Base-by-base conservation (phyloP, 1,139 yeast genomes). In the Taphrina communis region DNA sequence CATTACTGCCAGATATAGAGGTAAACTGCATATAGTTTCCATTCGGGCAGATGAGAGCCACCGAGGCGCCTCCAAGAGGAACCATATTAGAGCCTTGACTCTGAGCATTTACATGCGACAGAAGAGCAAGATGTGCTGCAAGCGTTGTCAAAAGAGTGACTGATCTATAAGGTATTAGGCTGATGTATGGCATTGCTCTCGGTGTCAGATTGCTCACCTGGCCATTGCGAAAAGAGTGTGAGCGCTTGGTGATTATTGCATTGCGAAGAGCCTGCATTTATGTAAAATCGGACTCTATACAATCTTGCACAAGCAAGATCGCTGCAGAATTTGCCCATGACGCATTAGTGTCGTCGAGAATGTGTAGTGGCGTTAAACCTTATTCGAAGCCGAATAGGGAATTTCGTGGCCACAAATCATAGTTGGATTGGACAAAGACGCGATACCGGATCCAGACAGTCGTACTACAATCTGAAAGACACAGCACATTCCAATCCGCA, bases 11-110 rank as follows among this genome's bases (percentile, higher is more conserved):
- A 5, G 8, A 5, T 7, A 31, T 19, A 17, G 62, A 58, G 11
- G 36, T 36, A 19, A 58, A 58, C 11, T 19, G 62, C 62, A 58
- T 58, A 41, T 58, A 58, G n/a, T 42, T 44, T 12, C 62, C 62
- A 46, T 58, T 58, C 31, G 62, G 62, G 25, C 62, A 58, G 7
- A 58, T 58, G 17, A 58, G 8, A 9, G 46, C 62, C 39, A 58
- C 62, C 6, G 62, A 42, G 19, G 42, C 42, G 6, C 62, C 62
- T 8, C 62, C 62, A 8, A 58, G 53, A 7, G 62, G 62, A 4
- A 58, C 62, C 51, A 58, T 58, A 17, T 58, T 58, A 3, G 62
- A 58, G 25, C 62, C 62, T 17, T 39, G 46, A 5, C 17, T 19
- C 39, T 56, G 60, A n/a, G 60, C 60, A 7, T 53, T 25, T 36